Percentiles rank a stretch among this genome's conserved stretches.
Evolutionary conservation across 2,329 filamentous ascomycete genomes (phyloP).

Genomic region (Cladobotryum mycophilum): DNA sequence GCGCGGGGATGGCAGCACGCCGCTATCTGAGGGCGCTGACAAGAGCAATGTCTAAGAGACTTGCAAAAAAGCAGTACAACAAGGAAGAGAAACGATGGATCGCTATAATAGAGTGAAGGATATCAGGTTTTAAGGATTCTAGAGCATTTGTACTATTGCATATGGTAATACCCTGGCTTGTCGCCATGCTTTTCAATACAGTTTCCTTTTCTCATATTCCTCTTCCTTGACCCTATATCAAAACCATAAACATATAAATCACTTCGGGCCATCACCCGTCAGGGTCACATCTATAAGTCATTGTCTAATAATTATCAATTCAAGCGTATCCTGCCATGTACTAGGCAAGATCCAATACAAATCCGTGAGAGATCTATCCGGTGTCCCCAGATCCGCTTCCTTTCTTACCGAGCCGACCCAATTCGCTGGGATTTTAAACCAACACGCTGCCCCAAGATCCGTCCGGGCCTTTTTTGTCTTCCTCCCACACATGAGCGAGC

Average conservation of each 20-base stretch:
- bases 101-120: not conserved
- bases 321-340: too few relatives aligned
- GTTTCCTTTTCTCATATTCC: too few relatives aligned
- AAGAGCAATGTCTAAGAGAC: slow-evolving; percentile 5
- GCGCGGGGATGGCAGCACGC: not conserved
- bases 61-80: not conserved
- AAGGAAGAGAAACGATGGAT: not conserved
- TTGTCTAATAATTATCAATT: too few relatives aligned
- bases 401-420: too few relatives aligned
- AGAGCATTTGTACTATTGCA: not conserved
- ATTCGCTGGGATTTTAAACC: not conserved
- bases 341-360: not conserved
- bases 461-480: slow-evolving; percentile 10
- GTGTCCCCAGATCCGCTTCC: too few relatives aligned
- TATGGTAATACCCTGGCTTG: not conserved
- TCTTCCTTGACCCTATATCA: too few relatives aligned
- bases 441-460: slow-evolving; percentile 2
- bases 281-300: too few relatives aligned
- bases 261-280: too few relatives aligned
- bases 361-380: not conserved
- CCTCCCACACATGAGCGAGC: slow-evolving; percentile 18
- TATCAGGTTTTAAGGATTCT: slow-evolving; percentile 1
- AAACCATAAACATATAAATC: too few relatives aligned
- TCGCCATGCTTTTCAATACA: not conserved
- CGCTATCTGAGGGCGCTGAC: not conserved